phyloP scores from a whole-genome alignment of 106 monocot genomes.

The Dendrobium catenatum region DNA sequence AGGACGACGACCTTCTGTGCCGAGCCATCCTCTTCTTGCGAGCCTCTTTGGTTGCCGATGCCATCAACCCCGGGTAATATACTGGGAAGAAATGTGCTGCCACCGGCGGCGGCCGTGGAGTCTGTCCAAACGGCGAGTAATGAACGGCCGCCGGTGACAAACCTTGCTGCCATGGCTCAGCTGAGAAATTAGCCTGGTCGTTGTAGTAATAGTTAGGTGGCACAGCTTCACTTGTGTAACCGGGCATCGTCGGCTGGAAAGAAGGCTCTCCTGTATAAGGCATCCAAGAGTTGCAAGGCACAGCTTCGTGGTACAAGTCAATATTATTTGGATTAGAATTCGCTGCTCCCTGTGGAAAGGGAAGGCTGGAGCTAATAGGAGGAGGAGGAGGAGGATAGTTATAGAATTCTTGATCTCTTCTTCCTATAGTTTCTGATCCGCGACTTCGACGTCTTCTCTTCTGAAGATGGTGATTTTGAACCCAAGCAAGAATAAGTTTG shows the following conservation, averaged over 20 bases:
- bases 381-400: too few relatives aligned
- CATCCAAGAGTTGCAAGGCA: not conserved
- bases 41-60: constrained; percentile 76
- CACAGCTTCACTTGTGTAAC: not conserved
- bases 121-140: too few relatives aligned
- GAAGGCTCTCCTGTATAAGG: too few relatives aligned
- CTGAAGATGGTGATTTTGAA: constrained; percentile 81
- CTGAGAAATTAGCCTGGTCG: too few relatives aligned
- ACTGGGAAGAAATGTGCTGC: not conserved
- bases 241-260: not conserved
- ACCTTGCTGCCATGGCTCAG: too few relatives aligned
- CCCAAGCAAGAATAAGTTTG: constrained; percentile 87
- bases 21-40: constrained; percentile 95
- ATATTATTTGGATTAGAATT: too few relatives aligned
- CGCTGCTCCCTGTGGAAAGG: too few relatives aligned
- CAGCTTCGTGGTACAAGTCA: too few relatives aligned
- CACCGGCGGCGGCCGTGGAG: not conserved
- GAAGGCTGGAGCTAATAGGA: too few relatives aligned
- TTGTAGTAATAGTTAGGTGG: too few relatives aligned
- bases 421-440: too few relatives aligned
- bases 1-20: constrained; percentile 49
- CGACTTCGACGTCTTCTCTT: constrained; percentile 19
- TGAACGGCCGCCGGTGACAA: too few relatives aligned
- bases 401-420: not conserved
- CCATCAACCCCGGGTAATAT: not conserved